These are phyloP conservation scores for Fusarium nodosum DNA, from an alignment of 2,329 filamentous ascomycete genomes.

Conservation along the genomic window DNA sequence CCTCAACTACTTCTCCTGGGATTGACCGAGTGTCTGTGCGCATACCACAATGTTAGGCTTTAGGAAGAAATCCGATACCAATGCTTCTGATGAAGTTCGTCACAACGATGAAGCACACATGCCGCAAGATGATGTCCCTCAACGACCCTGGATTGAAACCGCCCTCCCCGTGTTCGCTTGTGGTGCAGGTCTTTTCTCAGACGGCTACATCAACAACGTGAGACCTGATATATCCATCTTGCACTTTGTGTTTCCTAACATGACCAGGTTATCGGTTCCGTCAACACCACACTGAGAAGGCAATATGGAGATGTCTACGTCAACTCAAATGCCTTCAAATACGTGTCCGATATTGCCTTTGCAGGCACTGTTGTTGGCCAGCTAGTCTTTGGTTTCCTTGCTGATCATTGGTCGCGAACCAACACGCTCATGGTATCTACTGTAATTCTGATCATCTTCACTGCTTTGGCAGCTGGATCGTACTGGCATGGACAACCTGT, in stretches of 20 bases:
- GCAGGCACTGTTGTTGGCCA: conserved; percentile 88
- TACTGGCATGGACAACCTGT: conserved; percentile 78
- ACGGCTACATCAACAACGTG: conserved; percentile 92
- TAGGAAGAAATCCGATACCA: conserved; percentile 21
- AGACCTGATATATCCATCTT: conserved; percentile 9
- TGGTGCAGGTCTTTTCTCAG: conserved; percentile 89
- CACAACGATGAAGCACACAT: conserved; percentile 15
- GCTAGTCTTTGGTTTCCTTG: conserved; percentile 82
- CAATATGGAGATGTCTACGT: conserved; percentile 80
- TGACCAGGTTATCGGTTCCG: conserved; percentile 84
- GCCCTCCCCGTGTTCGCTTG: conserved; percentile 83
- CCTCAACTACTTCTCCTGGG: background rate
- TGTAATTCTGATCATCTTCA: conserved; percentile 86
- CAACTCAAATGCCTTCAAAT: conserved; percentile 76
- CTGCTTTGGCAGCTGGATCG: conserved; percentile 80
- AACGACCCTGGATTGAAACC: conserved; percentile 41
- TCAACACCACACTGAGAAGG: conserved; percentile 78
- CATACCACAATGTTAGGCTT: conserved; percentile 39
- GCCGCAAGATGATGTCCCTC: conserved; percentile 8
- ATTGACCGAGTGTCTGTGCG: background rate
- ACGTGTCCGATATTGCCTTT: conserved; percentile 86
- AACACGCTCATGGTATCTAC: conserved; percentile 86
- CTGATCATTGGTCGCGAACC: conserved; percentile 87
- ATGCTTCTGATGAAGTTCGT: conserved; percentile 27
- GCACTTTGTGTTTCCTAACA: background rate